Evolutionary conservation across 306 rosid genomes (phyloP).

Genomic region (Malus domestica): ASM211411v1 NC_041802.1:25067501-25068000

Average conservation of each 20-base stretch:
- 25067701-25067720: slow-evolving; percentile 89
- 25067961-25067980: neutral
- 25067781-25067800: slow-evolving; percentile 98
- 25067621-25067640: slow-evolving; percentile 80
- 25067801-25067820: slow-evolving; percentile 87
- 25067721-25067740: slow-evolving; percentile 93
- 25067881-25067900: slow-evolving; percentile 94
- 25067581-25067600: slow-evolving; percentile 63
- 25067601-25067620: slow-evolving; percentile 81
- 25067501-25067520: slow-evolving; percentile 76
- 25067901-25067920: slow-evolving; percentile 96
- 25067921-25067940: slow-evolving; percentile 98
- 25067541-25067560: slow-evolving; percentile 81
- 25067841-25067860: slow-evolving; percentile 91
- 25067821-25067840: slow-evolving; percentile 81
- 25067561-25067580: slow-evolving; percentile 69
- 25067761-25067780: slow-evolving; percentile 85
- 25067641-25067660: slow-evolving; percentile 85
- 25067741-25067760: slow-evolving; percentile 83
- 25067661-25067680: slow-evolving; percentile 72
- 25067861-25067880: slow-evolving; percentile 98
- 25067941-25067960: slow-evolving; percentile 62
- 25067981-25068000: neutral
- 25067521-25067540: slow-evolving; percentile 81
- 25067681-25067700: slow-evolving; percentile 99